Evolutionary conservation across 768 basidiomycete species (phyloP).

Genomic region (Pleurotus djamor): DNA sequence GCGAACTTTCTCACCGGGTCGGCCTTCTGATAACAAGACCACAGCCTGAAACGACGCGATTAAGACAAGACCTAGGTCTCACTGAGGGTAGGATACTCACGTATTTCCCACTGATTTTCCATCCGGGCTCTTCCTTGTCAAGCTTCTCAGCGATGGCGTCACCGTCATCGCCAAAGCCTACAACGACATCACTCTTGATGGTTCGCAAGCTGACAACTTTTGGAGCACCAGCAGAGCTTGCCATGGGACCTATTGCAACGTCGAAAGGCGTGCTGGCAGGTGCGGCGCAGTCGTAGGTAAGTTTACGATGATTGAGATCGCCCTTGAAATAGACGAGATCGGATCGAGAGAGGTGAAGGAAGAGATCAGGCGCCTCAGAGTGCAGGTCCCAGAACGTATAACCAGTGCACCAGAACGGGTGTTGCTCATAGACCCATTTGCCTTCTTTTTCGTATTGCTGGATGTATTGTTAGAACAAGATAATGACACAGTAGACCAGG

Average conservation of each 20-base stretch:
- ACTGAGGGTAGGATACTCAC: slow-evolving; percentile 46
- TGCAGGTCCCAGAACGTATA: slow-evolving; percentile 92
- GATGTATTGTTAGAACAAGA: slow-evolving; percentile 2
- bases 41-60: slow-evolving; percentile 76
- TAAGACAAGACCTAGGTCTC: slow-evolving; percentile 67
- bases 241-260: slow-evolving; percentile 90
- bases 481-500: neutral
- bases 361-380: slow-evolving; percentile 84
- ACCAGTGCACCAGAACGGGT: slow-evolving; percentile 95
- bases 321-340: slow-evolving; percentile 96
- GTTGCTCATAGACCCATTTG: slow-evolving; percentile 93
- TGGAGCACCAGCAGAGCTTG: slow-evolving; percentile 84
- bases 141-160: slow-evolving; percentile 73
- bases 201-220: slow-evolving; percentile 85
- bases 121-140: slow-evolving; percentile 86
- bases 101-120: slow-evolving; percentile 98
- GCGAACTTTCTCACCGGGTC: slow-evolving; percentile 86
- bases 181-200: slow-evolving; percentile 95
- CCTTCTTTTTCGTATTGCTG: slow-evolving; percentile 92
- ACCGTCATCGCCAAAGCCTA: slow-evolving; percentile 71
- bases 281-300: slow-evolving; percentile 85
- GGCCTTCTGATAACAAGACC: slow-evolving; percentile 83
- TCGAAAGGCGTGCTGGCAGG: slow-evolving; percentile 88
- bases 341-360: slow-evolving; percentile 86
- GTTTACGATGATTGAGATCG: slow-evolving; percentile 89